These are phyloP conservation scores for Strobilomyces dryophilus DNA, from an alignment of 768 basidiomycete genomes.

Conservation along the genomic window DNA sequence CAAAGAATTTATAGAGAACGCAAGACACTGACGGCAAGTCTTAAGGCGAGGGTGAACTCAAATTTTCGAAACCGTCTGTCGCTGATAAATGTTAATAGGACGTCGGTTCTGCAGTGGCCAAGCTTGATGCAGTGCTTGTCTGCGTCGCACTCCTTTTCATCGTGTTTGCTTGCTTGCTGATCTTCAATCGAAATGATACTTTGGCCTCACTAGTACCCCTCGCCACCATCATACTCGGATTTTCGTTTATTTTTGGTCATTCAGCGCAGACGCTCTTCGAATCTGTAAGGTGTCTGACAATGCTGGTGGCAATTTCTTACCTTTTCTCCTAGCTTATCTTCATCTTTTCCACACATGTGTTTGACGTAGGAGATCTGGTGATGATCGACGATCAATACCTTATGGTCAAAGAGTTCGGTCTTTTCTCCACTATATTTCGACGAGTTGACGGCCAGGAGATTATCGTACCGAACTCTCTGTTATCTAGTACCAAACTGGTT, in stretches of 20 bases:
- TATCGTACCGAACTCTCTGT: slow-evolving; percentile 70
- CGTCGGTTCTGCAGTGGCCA: slow-evolving; percentile 67
- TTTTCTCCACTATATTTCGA: slow-evolving; percentile 75
- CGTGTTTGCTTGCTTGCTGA: slow-evolving; percentile 67
- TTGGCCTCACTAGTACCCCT: slow-evolving; percentile 72
- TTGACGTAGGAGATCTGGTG: slow-evolving; percentile 78
- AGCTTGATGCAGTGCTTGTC: slow-evolving; percentile 73
- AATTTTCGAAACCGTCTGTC: not conserved
- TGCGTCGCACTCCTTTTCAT: slow-evolving; percentile 52
- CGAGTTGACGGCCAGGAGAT: slow-evolving; percentile 81
- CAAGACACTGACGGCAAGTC: slow-evolving; percentile 62
- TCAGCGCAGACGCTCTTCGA: slow-evolving; percentile 77
- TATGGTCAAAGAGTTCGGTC: slow-evolving; percentile 68
- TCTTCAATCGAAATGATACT: slow-evolving; percentile 66
- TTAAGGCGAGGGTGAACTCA: slow-evolving; percentile 47
- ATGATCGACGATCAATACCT: slow-evolving; percentile 60
- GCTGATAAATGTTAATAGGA: slow-evolving; percentile 41
- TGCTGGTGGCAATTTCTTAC: not conserved
- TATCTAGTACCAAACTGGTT: slow-evolving; percentile 67
- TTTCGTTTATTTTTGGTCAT: slow-evolving; percentile 83
- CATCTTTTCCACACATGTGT: slow-evolving; percentile 84
- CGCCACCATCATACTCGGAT: slow-evolving; percentile 76
- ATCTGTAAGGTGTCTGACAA: slow-evolving; percentile 44
- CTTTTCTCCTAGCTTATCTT: slow-evolving; percentile 57
- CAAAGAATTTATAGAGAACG: slow-evolving; percentile 77